Evolutionary conservation across 2,329 filamentous ascomycete species (phyloP), one percentile per base, ranked within the genome.

Genomic region (Tolypocladium capitatum): DNA sequence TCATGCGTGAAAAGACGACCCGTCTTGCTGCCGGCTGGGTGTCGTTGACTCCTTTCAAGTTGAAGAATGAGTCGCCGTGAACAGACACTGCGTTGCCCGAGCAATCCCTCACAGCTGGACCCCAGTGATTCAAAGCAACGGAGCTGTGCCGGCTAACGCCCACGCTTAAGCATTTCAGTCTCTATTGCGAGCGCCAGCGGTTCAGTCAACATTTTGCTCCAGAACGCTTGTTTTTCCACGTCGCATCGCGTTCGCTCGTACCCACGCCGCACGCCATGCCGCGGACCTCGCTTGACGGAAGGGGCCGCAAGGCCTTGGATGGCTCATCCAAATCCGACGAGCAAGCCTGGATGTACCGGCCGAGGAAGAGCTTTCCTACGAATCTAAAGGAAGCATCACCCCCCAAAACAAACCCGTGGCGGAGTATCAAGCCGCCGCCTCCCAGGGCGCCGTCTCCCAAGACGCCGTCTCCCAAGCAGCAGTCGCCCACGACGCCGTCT

Each of bases 401-500:
- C 7, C 63, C 63, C 6, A 62, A 57, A 42, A 52, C 51, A 5
- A 66, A 63, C 48, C 63, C 63, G 28, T 66, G 63, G 63, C 46
- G 48, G 32, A 47, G 21, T 28, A 41, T 24, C 30, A 35, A 48
- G 24, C 18, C 27, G n/a, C 44, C 11, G n/a, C 42, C 35, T 14
- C 27, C 32, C 13, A 48, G 34, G 20, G 28, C 38, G 16, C 8
- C 14, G 16, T 16, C 38, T 18, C 38, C 38, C 4, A 16, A 24
- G 9, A 18, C 28, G 24, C 24, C 16, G 5, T 42, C 16, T 30
- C 24, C 28, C 28, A 10, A 30, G 28, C 27, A 5, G 6, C 27
- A 28, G 27, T 28, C 27, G 27, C n/a, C n/a, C n/a, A n/a, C n/a
- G n/a, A 5, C 5, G 24, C 24, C 24, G 24, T 24, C 5, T 24